Evolutionary conservation across 2,329 filamentous ascomycete genomes (phyloP), one percentile per base, ranked within the genome.

Genomic region (Calonectria henricotiae): DNA sequence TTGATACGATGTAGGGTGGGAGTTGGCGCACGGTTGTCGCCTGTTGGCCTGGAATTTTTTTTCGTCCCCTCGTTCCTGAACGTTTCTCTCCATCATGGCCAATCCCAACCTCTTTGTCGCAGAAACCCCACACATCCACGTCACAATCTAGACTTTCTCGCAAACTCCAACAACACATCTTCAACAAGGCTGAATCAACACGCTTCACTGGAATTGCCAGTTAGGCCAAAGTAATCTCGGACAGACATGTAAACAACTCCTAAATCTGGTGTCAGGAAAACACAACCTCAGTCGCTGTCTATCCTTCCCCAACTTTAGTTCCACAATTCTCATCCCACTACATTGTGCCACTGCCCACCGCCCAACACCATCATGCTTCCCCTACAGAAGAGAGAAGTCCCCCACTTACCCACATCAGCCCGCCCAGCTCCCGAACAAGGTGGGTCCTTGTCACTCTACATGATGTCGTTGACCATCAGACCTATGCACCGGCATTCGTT

Each of bases 381-480:
- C 65, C 67, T 69, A 75, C 74, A 71, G 73, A 76, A 71, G 67
- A 62, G 20, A 58, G 27, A 51, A 39, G 35, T 63, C 58, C 68
- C 64, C 75, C 67, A 65, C 67, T 65, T 39, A 51, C 75, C 75
- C 76, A 77, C 75, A 75, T 77, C 75, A 76, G 60, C 76, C 73
- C 70, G 68, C 69, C 70, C 68, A 77, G 69, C 70, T 76, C 74
- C 74, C 74, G 69, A 75, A 47, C 67, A 32, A 60, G 55, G 75
- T 75, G 75, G 75, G 71, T 58, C 71, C 60, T 54, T 58, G 75
- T 69, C 61, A 70, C 74, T 68, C 62, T 72, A 76, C 73, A 74
- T 69, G 62, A 51, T 66, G 49, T 66, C 54, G 39, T 67, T 37
- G 68, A 37, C 37, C 49, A 65, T 35, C 44, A 43, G 7, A 15